These are phyloP conservation scores for Coemansia sp. DNA, from an alignment of 192 early-diverging fungal genomes.

Conservation along the genomic window DNA sequence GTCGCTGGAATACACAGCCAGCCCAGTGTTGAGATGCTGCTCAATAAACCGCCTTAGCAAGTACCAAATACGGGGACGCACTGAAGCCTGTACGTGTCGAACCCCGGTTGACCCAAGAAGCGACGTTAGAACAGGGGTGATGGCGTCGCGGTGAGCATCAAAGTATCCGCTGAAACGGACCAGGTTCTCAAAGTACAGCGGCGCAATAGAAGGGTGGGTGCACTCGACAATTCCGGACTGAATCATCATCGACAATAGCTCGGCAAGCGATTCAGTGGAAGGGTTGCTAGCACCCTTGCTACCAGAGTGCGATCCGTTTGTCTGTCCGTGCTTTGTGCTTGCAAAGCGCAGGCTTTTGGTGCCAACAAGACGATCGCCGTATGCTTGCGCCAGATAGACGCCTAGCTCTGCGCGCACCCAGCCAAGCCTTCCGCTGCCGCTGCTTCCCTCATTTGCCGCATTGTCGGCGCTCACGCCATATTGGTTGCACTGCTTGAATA, in stretches of 20 bases:
- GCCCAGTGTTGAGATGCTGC: constrained; percentile 47
- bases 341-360: constrained; percentile 47
- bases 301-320: constrained; percentile 16
- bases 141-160: constrained; percentile 39
- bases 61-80: constrained; percentile 83
- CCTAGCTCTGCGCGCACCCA: constrained; percentile 55
- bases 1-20: constrained; percentile 50
- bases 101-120: constrained; percentile 61
- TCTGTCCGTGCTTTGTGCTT: constrained; percentile 21
- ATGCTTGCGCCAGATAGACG: constrained; percentile 48
- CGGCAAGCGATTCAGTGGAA: constrained; percentile 32
- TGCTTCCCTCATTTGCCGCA: constrained; percentile 28
- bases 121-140: constrained; percentile 38
- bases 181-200: constrained; percentile 46
- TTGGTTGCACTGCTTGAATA: constrained; percentile 53
- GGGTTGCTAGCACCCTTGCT: not conserved
- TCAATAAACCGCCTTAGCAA: constrained; percentile 84
- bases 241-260: constrained; percentile 52
- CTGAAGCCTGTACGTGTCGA: constrained; percentile 66
- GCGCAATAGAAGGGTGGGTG: constrained; percentile 39
- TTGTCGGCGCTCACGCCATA: constrained; percentile 47
- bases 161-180: constrained; percentile 51
- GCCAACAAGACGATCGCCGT: constrained; percentile 51
- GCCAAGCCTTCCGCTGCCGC: constrained; percentile 41
- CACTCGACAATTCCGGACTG: constrained; percentile 38